A percentile compares a stretch with the other conserved stretches of the same genome.
These are phyloP conservation scores for Cordyceps militaris DNA, from an alignment of 2,329 filamentous ascomycete species.

Conservation along the genomic window DNA sequence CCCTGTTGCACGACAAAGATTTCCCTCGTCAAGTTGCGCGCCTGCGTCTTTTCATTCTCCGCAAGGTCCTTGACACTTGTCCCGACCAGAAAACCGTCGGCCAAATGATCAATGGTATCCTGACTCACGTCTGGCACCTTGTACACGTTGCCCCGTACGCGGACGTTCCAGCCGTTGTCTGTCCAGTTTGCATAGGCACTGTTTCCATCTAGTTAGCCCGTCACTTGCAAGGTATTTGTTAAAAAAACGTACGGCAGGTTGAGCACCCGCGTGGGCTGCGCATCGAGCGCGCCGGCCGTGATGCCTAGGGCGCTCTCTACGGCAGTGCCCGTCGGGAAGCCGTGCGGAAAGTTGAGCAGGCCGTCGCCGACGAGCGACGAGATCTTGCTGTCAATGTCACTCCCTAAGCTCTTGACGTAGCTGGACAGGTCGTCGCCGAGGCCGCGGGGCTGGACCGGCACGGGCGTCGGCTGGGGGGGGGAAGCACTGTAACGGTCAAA, in stretches of 20 bases:
- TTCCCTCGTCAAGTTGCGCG: constrained; percentile 63
- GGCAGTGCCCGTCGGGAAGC: constrained; percentile 46
- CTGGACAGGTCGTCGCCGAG: constrained; percentile 38
- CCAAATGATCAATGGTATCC: constrained; percentile 58
- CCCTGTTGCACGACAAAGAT: constrained; percentile 72
- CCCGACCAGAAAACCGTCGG: constrained; percentile 56
- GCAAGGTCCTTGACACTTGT: constrained; percentile 47
- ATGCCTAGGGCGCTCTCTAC: constrained; percentile 58
- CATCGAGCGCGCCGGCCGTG: constrained; percentile 48
- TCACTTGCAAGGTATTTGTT: background rate
- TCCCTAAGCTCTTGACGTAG: constrained; percentile 44
- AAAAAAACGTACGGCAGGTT: constrained; percentile 51
- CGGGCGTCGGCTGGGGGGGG: constrained; percentile 13
- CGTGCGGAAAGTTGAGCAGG: constrained; percentile 60
- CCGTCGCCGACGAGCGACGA: constrained; percentile 56
- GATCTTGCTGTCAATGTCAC: constrained; percentile 45
- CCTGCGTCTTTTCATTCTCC: constrained; percentile 53
- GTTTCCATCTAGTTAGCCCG: constrained; percentile 16
- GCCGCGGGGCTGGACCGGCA: constrained; percentile 25
- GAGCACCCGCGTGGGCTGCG: constrained; percentile 61
- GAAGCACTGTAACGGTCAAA: background rate
- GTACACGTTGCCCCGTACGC: constrained; percentile 75
- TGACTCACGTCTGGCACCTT: constrained; percentile 64
- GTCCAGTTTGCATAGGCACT: constrained; percentile 72
- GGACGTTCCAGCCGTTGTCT: constrained; percentile 66